Conservation (phyloP, 805 yeast species). For the Torulaspora indica region DNA sequence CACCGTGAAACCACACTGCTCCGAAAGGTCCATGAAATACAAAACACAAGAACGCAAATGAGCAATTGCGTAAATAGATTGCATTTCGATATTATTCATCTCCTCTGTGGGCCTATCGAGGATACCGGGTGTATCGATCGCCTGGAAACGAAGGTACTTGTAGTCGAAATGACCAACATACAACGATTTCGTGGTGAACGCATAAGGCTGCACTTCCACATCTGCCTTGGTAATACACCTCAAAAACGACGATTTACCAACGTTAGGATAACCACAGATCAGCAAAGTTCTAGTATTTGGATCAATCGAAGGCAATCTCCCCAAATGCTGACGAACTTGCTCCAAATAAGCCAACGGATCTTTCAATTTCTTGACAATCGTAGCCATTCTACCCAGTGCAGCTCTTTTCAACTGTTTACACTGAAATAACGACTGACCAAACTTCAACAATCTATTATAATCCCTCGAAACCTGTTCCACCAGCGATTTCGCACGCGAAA, state of each 20-base stretch:
- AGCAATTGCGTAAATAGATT: constrained; percentile 96
- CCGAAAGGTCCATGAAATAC: constrained; percentile 97
- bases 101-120: constrained; percentile 98
- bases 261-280: constrained; percentile 98
- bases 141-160: constrained; percentile 95
- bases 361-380: constrained; percentile 89
- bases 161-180: constrained; percentile 99
- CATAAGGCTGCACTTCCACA: constrained; percentile 98
- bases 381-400: constrained; percentile 99
- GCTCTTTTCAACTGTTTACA: constrained; percentile 98
- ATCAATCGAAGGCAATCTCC: constrained; percentile 95
- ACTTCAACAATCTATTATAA: constrained; percentile 87
- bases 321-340: constrained; percentile 98
- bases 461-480: constrained; percentile 96
- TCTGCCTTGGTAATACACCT: constrained; percentile 94
- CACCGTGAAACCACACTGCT: constrained; percentile 97
- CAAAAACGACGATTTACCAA: constrained; percentile 95
- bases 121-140: constrained; percentile 98
- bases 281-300: constrained; percentile 97
- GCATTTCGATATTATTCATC: constrained; percentile 99
- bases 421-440: constrained; percentile 96
- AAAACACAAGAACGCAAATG: constrained; percentile 94
- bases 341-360: constrained; percentile 91
- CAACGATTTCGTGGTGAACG: constrained; percentile 95
- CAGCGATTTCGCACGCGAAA: constrained; percentile 87